Evolutionary conservation across 768 basidiomycete species (phyloP), one percentile per base, ranked within the genome.

Genomic region (Nidularia pulvinata): DNA sequence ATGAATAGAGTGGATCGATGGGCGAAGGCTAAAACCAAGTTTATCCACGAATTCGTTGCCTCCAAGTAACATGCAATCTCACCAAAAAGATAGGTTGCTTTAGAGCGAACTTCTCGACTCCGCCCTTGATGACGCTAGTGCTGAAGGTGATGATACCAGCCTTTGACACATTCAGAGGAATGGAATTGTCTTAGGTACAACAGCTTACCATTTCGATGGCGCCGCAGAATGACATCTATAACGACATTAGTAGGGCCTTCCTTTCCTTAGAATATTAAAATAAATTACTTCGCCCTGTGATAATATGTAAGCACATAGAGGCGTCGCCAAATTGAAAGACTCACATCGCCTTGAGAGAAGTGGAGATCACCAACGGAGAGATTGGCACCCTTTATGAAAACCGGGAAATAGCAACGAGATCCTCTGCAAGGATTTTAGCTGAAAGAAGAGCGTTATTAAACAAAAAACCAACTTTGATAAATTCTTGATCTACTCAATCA

Each of bases 301-400:
- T 57, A 52, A 58, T 57, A 42, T 52, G 33, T 60, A 46, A 37
- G 33, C 45, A 25, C 5, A 46, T 7, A 14, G 2, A 6, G 11
- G 48, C 13, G 13, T 50, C 19, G 1, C 9, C 39, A 13, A 49
- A 11, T 1, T 14, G 36, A 33, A 35, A 16, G 5, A 55, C 71
- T 58, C 50, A 74, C 86, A 72, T 91, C 89, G 19, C 88, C 89
- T 64, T 91, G 88, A 13, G 86, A 88, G 67, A 90, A 91, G 61
- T 92, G 89, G 25, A 90, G 70, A 63, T 91, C 89, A 1, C 89
- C 89, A 16, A 91, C 84, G 0, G 89, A 89, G 2, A 92, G 71
- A 55, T 89, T 88, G 1, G 89, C 89, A 5, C 88, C 89, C 45
- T 83, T 75, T 33, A 92, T 71, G 58, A 87, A 92, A 2, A 92